Conservation (phyloP, 1,139 yeast genomes). For the Debaryomyces coudertii region DNA sequence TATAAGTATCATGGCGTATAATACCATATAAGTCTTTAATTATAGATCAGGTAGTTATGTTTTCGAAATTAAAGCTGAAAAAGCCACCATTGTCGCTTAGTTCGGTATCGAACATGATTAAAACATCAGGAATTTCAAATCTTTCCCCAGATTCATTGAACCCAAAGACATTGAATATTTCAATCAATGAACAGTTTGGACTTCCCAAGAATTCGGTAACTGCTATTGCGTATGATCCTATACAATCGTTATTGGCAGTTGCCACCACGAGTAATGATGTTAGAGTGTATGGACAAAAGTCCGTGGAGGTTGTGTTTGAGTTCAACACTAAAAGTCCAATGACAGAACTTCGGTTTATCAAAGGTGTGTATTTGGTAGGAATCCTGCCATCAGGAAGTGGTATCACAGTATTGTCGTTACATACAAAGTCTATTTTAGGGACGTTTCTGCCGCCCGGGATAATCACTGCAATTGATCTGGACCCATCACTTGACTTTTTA, state of each 20-base stretch:
- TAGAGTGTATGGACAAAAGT: constrained; percentile 81
- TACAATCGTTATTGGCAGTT: constrained; percentile 82
- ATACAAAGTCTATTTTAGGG: constrained; percentile 60
- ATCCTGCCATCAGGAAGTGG: constrained; percentile 51
- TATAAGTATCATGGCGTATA: background rate
- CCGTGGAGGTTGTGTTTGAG: constrained; percentile 73
- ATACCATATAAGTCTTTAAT: background rate
- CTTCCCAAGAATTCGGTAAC: constrained; percentile 48
- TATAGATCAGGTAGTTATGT: constrained; percentile 32
- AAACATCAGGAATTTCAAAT: constrained; percentile 45
- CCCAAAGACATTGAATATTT: constrained; percentile 39
- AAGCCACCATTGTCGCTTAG: constrained; percentile 53
- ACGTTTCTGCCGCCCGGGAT: constrained; percentile 62
- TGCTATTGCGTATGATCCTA: constrained; percentile 81
- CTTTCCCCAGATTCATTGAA: constrained; percentile 44
- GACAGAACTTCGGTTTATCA: constrained; percentile 62
- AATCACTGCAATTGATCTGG: constrained; percentile 70
- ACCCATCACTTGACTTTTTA: constrained; percentile 89
- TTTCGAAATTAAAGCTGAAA: constrained; percentile 46
- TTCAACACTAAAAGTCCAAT: constrained; percentile 56
- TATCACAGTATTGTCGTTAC: constrained; percentile 70
- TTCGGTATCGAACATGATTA: constrained; percentile 56
- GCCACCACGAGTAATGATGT: constrained; percentile 73
- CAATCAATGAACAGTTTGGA: constrained; percentile 43
- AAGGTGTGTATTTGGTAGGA: constrained; percentile 79